These are phyloP conservation scores for Tulasnella sp. DNA, from an alignment of 768 basidiomycete genomes.

Conservation along the genomic window DNA sequence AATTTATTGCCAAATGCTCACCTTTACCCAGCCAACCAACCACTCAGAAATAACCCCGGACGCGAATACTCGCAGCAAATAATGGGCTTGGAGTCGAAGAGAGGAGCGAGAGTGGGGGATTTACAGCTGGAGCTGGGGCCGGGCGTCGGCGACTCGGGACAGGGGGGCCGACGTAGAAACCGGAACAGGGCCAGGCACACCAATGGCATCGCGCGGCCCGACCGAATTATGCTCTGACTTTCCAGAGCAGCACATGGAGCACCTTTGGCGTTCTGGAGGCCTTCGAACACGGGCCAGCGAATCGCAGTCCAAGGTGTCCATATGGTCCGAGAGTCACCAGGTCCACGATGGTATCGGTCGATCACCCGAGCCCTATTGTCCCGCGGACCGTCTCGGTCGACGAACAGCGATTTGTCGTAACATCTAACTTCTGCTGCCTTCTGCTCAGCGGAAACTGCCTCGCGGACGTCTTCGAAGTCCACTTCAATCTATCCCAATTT, in stretches of 20 bases:
- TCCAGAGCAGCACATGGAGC: neutral
- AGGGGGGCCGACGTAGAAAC: constrained; percentile 1
- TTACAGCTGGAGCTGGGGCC: neutral
- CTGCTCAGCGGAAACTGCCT: neutral
- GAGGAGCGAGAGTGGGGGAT: neutral
- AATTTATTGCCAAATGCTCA: neutral
- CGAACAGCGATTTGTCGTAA: constrained; percentile 8
- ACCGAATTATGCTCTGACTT: constrained; percentile 13
- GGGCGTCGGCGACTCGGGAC: neutral
- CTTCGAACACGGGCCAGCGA: constrained; percentile 5
- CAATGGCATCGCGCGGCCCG: neutral
- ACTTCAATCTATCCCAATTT: neutral
- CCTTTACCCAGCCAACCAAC: neutral
- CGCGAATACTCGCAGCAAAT: neutral
- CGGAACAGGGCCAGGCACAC: constrained; percentile 7
- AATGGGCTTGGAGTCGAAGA: neutral
- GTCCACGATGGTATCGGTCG: neutral
- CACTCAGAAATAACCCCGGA: neutral
- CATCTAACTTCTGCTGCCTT: neutral
- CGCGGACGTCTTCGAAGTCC: constrained; percentile 1
- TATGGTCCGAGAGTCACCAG: constrained; percentile 9
- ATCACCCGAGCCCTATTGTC: neutral
- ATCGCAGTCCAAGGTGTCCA: neutral
- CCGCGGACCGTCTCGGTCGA: neutral
- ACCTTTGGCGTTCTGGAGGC: neutral